Percentiles rank a stretch among this genome's conserved stretches.
Evolutionary conservation across 495 filamentous ascomycete species (phyloP).

Genomic region (Penicillium fimorum): DNA sequence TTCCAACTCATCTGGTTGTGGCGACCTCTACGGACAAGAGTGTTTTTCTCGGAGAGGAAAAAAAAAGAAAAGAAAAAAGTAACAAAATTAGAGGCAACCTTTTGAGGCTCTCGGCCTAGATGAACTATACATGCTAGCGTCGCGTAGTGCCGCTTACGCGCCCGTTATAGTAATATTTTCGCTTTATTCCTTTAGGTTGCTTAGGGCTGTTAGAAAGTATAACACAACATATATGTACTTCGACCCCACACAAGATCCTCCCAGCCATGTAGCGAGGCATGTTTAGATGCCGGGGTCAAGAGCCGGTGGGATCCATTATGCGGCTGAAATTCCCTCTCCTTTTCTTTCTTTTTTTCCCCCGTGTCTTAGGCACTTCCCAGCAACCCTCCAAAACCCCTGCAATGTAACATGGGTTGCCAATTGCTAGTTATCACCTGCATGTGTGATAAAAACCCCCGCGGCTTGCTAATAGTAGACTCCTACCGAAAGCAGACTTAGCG

Average conservation of each 20-base stretch:
- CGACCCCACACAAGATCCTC: neutral
- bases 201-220: neutral
- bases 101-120: neutral
- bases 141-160: neutral
- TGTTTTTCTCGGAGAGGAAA: neutral
- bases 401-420: neutral
- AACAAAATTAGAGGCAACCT: neutral
- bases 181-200: neutral
- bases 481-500: neutral
- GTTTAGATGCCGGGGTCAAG: neutral
- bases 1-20: neutral
- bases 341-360: neutral
- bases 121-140: neutral
- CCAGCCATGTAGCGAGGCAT: neutral
- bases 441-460: neutral
- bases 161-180: too few relatives aligned
- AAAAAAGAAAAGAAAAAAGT: neutral
- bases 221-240: neutral
- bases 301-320: neutral
- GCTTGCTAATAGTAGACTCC: neutral
- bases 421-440: conserved; percentile 1
- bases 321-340: conserved; percentile 1
- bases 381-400: neutral
- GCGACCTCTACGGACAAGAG: neutral
- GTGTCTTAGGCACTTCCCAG: neutral